A percentile compares a stretch with the other conserved stretches of the same genome.
Conservation (phyloP, 805 yeast species). For the Debaryomyces hansenii region DNA sequence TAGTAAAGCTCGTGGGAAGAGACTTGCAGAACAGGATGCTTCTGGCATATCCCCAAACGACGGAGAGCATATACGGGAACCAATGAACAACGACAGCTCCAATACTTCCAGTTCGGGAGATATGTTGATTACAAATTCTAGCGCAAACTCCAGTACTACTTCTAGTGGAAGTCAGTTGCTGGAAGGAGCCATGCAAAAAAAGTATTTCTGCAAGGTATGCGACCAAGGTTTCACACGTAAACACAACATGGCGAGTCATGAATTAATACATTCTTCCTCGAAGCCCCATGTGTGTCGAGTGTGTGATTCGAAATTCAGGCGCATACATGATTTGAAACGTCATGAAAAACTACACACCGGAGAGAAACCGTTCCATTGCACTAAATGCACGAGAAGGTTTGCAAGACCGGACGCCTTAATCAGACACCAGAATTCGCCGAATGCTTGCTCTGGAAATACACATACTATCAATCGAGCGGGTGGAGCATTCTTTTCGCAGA, state of each 20-base stretch:
- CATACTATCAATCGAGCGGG: too few species aligned
- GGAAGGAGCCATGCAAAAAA: constrained; percentile 18
- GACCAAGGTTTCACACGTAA: constrained; percentile 65
- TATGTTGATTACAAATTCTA: background rate
- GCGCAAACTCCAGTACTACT: background rate
- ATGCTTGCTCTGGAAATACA: constrained; percentile 29
- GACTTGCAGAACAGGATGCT: too few species aligned
- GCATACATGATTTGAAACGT: constrained; percentile 74
- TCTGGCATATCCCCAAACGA: too few species aligned
- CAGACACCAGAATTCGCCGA: constrained; percentile 56
- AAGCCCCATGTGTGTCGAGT: constrained; percentile 64
- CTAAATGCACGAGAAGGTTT: constrained; percentile 60
- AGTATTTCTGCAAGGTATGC: constrained; percentile 58
- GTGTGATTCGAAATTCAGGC: constrained; percentile 63
- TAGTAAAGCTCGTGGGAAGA: too few species aligned
- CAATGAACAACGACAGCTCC: background rate
- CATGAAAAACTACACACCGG: constrained; percentile 78
- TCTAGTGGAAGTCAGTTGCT: background rate
- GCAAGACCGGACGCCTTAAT: constrained; percentile 76
- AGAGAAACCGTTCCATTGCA: constrained; percentile 65
- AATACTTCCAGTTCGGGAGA: background rate
- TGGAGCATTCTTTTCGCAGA: too few species aligned
- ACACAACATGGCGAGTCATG: constrained; percentile 73
- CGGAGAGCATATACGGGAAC: background rate
- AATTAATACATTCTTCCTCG: constrained; percentile 62